A percentile compares a stretch with the other conserved stretches of the same genome.
phyloP scores from a whole-genome alignment of 306 rosid genomes.

The Abrus pulchellus region DNA sequence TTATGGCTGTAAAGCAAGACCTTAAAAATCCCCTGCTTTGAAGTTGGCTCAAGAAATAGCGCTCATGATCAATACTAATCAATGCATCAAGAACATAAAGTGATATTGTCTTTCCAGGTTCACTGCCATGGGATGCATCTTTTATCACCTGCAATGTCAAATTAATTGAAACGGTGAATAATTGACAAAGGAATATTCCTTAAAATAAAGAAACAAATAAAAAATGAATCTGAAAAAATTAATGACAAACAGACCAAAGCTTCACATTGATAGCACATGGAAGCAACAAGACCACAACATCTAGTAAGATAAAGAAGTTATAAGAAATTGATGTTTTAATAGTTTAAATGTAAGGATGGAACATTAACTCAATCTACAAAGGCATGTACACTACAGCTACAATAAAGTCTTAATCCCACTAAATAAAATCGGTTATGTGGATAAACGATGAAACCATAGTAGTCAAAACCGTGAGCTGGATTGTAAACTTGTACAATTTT shows the following conservation, averaged over 20 bases:
- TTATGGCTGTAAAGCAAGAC: constrained; percentile 80
- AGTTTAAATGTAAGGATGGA: constrained; percentile 4
- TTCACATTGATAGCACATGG: constrained; percentile 18
- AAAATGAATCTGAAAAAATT: constrained; percentile 2
- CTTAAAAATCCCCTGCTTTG: constrained; percentile 94
- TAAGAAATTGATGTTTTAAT: constrained; percentile 1
- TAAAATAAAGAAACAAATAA: constrained; percentile 20
- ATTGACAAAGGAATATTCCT: constrained; percentile 12
- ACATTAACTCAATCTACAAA: background rate
- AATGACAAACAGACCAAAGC: constrained; percentile 20
- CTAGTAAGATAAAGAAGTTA: background rate
- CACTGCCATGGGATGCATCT: constrained; percentile 95
- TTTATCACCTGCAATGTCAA: constrained; percentile 73
- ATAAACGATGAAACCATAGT: no score
- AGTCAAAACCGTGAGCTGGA: no score
- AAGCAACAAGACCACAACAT: constrained; percentile 19
- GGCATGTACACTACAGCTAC: no score
- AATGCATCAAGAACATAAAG: constrained; percentile 89
- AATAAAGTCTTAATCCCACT: no score
- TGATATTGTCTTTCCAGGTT: constrained; percentile 90
- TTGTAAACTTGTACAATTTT: no score
- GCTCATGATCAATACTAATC: constrained; percentile 88
- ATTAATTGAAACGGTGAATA: constrained; percentile 42
- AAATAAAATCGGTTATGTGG: no score
- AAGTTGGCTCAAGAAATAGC: constrained; percentile 84